Evolutionary conservation across 2,329 filamentous ascomycete genomes (phyloP).

Genomic region (Stemphylium lycopersici): DNA sequence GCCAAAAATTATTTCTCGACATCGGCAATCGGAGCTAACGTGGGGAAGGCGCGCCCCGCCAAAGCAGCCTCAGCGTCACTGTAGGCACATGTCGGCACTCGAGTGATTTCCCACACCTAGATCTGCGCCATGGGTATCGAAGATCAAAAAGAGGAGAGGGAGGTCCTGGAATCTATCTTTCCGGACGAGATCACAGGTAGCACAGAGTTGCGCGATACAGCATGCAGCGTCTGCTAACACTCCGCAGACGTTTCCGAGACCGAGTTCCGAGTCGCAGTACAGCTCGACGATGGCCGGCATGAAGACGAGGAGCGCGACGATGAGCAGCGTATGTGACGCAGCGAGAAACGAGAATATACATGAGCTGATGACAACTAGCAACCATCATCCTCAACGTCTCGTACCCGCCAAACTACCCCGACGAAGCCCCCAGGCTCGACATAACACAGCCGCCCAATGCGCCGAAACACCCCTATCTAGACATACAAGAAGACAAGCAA

Average conservation of each 20-base stretch:
- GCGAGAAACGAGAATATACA: not conserved
- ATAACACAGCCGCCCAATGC: slow-evolving; percentile 75
- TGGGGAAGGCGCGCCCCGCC: slow-evolving; percentile 31
- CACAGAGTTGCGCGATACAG: not conserved
- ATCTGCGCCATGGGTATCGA: slow-evolving; percentile 62
- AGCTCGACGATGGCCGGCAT: slow-evolving; percentile 71
- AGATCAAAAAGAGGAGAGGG: slow-evolving; percentile 93
- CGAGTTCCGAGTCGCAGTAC: slow-evolving; percentile 84
- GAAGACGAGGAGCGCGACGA: slow-evolving; percentile 64
- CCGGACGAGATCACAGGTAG: slow-evolving; percentile 93
- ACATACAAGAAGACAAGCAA: slow-evolving; percentile 79
- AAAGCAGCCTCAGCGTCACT: slow-evolving; percentile 26
- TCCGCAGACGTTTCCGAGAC: slow-evolving; percentile 82
- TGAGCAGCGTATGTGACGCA: slow-evolving; percentile 52
- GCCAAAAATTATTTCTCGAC: slow-evolving; percentile 31
- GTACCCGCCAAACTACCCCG: slow-evolving; percentile 90
- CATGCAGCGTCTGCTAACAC: slow-evolving; percentile 19
- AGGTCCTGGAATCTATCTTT: slow-evolving; percentile 98
- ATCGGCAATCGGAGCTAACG: slow-evolving; percentile 32
- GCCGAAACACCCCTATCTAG: slow-evolving; percentile 73
- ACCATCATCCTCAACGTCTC: slow-evolving; percentile 81
- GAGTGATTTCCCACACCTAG: slow-evolving; percentile 10
- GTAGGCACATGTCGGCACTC: slow-evolving; percentile 1
- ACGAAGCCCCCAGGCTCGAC: slow-evolving; percentile 82
- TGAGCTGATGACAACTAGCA: slow-evolving; percentile 49